Evolutionary conservation across 139 green algal species (phyloP), one percentile per base, ranked within the genome.

Genomic region (Edaphochlamys debaryana): DNA sequence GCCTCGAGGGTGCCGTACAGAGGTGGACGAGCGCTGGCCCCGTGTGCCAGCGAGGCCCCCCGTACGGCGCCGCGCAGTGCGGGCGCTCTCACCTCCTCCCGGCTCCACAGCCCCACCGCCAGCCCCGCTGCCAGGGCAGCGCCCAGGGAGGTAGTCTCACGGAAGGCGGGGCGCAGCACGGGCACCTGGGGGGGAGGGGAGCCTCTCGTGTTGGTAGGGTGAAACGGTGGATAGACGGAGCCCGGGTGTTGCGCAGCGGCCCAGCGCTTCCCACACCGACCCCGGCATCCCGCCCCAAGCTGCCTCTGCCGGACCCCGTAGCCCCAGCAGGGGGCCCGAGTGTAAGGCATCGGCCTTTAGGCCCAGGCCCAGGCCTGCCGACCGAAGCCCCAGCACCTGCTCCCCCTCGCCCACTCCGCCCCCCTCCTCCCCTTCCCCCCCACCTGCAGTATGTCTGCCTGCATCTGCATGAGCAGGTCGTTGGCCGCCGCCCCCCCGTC

Each of bases 71-170:
- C n/a, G n/a, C n/a, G n/a, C n/a, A n/a, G n/a, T n/a, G n/a, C n/a
- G n/a, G n/a, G n/a, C n/a, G n/a, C n/a, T n/a, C n/a, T n/a, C 38
- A 92, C 68, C 67, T 94, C 82, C 30, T 93, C 88, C 32, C 92
- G 79, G 4, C 72, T 94, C 91, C 93, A 98, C 11, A 99, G 72
- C 0, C 94, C 95, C n/a, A 95, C 91, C 8, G 90, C 93, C 32
- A 99, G 87, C 19, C 95, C 97, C 29, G 97, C 96, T 8, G 97
- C 97, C 50, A 97, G 89, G 7, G 97, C 97, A 15, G 97, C 97
- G 8, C 97, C 97, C 71, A 97, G 79, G 0, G 90, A 92, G 0
- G 97, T 99, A 19, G 97, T 98, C 92, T 99, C 97, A 42, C 95
- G 91, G 85, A 98, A 89, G 6, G 73, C 80, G 8, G 97, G 97